A percentile compares a stretch with the other conserved stretches of the same genome.
phyloP scores from a whole-genome alignment of 345 rosid species.

The Salix arbutifolia region DNA sequence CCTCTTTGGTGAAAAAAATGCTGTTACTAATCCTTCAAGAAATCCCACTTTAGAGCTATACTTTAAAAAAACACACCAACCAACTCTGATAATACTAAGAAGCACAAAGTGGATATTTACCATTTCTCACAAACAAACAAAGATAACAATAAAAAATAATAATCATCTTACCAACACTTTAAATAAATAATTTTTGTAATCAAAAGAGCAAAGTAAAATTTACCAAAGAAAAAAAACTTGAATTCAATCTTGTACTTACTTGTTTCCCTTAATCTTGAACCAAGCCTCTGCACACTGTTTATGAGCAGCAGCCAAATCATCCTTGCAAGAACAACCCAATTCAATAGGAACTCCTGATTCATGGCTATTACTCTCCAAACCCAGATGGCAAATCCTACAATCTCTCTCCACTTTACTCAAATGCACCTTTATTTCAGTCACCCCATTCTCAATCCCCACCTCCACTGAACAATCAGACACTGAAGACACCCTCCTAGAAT shows the following conservation, averaged over 20 bases:
- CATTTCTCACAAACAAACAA: background rate
- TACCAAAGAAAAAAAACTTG: background rate
- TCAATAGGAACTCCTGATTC: slow-evolving; percentile 66
- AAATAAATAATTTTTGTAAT: background rate
- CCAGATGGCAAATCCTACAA: slow-evolving; percentile 92
- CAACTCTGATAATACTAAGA: background rate
- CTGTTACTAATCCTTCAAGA: background rate
- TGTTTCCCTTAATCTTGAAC: slow-evolving; percentile 95
- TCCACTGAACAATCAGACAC: slow-evolving; percentile 59
- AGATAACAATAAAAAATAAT: background rate
- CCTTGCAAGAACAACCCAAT: slow-evolving; percentile 89
- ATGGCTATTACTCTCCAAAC: slow-evolving; percentile 57
- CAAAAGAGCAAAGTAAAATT: background rate
- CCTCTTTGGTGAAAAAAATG: background rate
- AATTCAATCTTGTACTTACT: slow-evolving; percentile 38
- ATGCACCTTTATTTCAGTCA: slow-evolving; percentile 41
- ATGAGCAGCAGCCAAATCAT: slow-evolving; percentile 94
- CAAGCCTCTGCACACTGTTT: slow-evolving; percentile 92
- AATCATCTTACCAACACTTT: background rate
- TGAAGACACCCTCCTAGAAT: slow-evolving; percentile 54
- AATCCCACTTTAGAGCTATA: background rate
- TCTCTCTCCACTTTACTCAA: slow-evolving; percentile 44
- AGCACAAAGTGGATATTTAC: background rate
- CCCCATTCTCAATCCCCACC: slow-evolving; percentile 42
- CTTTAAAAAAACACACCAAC: background rate